Base-by-base conservation (phyloP, 176 grass and related monocot genomes). In the Zea mays region DNA sequence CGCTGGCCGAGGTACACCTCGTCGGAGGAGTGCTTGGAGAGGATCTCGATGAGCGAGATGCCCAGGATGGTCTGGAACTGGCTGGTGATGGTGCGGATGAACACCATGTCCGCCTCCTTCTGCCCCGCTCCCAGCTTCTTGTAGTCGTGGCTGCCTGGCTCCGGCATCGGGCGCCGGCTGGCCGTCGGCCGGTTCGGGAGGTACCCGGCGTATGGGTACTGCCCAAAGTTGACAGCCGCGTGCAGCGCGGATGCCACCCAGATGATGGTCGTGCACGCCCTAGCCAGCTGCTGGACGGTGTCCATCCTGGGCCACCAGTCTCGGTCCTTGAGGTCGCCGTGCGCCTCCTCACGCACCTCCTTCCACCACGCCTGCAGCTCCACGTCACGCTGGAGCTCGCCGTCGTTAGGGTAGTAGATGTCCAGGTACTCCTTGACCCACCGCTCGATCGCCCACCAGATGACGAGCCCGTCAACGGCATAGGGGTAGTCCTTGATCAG, bases 281-380 rank as follows among this genome's bases (percentile, higher is more conserved):
- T 85, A 44, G 74, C 83, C n/a, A 97, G 75, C 73, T 97, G 86
- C 10, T 69, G 27, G 1, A 93, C 69, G 2, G 84, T 91, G 20
- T 82, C 61, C 94, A 93, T 97, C 66, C 41, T 85, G 13, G 84
- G 86, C 94, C 94, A 97, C 94, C 94, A 97, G 2, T 76, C 36
- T 10, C 75, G 57, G 52, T 93, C 61, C 75, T 79, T 93, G 52
- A 87, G 80, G 82, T 97, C 94, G 9, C 90, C 88, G 16, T 97
- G 94, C n/a, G 84, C 94, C 3, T 76, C 90, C 75, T 93, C 84
- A 13, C 88, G 90, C 27, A 91, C 91, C 78, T 97, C 94, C 62
- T 85, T 89, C 94, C 94, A 97, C 94, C 94, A 97, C 1, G 67
- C 84, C 73, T 89, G 88, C 27, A 93, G 79, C 88, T 97, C 94